Evolutionary conservation across 495 filamentous ascomycete species (phyloP), one percentile per base, ranked within the genome.

Genomic region (Aspergillus affinis): DNA sequence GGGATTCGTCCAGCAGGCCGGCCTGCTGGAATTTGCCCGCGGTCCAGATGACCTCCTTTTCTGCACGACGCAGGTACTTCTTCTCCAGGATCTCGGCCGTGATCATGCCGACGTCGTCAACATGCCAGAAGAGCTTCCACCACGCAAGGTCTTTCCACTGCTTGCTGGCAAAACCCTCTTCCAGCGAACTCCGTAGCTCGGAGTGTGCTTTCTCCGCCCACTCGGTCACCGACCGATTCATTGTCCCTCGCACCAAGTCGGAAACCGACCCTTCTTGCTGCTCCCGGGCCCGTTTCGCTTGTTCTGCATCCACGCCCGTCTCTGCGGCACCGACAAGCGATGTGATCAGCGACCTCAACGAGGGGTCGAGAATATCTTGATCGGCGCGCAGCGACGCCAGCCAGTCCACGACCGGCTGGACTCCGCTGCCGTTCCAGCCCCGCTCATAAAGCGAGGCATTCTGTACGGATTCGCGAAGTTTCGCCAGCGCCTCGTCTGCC

Each of bases 91-190:
- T 85, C 60, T 95, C 89, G 3, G 86, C 85, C 2, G 88, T 83
- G 50, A 94, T 84, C 81, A 90, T 87, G 29, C 82, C 80, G 45
- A 98, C 91, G 64, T 98, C 93, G 70, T 98, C 94, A 49, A 91
- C 90, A 13, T 89, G 87, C 91, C 92, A 97, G 67, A 96, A 87
- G 13, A 98, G 84, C 69, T 95, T 96, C 90, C 90, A 98, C 94
- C 93, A 98, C 10, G 83, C 81, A 2, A 96, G 77, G 18, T 84
- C 87, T 3, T 80, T 78, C 93, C 93, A 98, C 26, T 81, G 72
- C 45, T 75, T 78, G 44, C 84, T 84, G 13, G 81, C 70, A 64
- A 96, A 93, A 5, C 89, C 91, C 32, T 78, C 70, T 57, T 91
- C 87, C 2, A 98, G 85, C 32, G 88, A 82, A 61, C 87, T 79